phyloP scores from a whole-genome alignment of 148 eudicot genomes.

The Spergularia bocconei region DNA sequence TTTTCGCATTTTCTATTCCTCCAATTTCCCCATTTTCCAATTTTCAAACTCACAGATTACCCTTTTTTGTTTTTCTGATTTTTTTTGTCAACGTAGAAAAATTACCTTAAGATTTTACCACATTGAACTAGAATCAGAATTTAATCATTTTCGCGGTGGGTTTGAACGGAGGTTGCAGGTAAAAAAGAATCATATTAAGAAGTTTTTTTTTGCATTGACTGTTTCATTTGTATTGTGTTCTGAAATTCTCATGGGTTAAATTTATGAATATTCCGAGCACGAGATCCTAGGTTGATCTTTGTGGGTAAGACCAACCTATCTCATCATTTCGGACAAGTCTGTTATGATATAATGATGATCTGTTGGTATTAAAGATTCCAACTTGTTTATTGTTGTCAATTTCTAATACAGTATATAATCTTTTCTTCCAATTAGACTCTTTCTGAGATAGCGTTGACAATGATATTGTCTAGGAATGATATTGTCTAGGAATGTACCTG shows the following conservation, averaged over 20 bases:
- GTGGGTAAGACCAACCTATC: no score
- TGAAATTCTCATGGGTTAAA: background rate
- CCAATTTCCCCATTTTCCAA: background rate
- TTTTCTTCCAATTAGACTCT: background rate
- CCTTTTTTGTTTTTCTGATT: background rate
- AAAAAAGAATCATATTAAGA: background rate
- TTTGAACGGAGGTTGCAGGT: conserved; percentile 5
- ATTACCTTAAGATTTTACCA: background rate
- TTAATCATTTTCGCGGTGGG: background rate
- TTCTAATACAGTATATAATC: background rate
- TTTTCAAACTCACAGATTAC: background rate
- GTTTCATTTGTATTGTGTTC: background rate
- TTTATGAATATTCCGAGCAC: background rate
- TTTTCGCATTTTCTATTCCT: conserved; percentile 13
- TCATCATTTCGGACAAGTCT: background rate
- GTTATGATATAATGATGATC: background rate
- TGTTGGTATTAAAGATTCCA: background rate
- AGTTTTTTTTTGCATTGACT: conserved; percentile 2
- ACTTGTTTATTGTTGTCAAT: background rate
- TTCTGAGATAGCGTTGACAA: background rate
- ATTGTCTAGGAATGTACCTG: background rate
- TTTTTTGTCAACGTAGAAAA: no score
- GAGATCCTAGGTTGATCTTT: no score
- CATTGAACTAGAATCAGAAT: background rate
- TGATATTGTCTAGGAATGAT: background rate